phyloP scores from a whole-genome alignment of 306 rosid species.

The Alnus rubra region DNA sequence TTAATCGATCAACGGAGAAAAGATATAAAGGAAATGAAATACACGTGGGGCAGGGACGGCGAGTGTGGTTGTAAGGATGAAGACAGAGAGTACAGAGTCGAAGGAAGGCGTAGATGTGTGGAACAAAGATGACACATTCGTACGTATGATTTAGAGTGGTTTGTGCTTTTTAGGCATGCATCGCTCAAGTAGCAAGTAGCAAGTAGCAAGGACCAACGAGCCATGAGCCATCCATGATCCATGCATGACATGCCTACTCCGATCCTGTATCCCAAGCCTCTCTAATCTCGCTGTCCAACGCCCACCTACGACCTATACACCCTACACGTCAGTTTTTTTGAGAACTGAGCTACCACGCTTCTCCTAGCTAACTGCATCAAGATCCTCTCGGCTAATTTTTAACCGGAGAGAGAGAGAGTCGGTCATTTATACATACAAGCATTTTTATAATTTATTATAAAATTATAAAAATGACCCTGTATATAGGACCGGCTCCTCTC shows the following conservation, averaged over 20 bases:
- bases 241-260: background rate
- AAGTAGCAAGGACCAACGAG: background rate
- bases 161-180: conserved; percentile 28
- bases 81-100: background rate
- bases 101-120: conserved; percentile 11
- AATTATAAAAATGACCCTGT: too few species aligned
- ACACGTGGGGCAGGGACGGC: too few species aligned
- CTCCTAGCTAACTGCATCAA: background rate
- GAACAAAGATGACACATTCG: conserved; percentile 13
- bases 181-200: background rate
- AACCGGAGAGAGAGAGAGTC: too few species aligned
- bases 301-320: background rate
- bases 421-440: too few species aligned
- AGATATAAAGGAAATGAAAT: too few species aligned
- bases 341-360: conserved; percentile 1
- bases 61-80: too few species aligned
- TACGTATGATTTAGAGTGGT: background rate
- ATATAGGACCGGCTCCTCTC: too few species aligned
- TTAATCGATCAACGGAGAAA: too few species aligned
- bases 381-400: too few species aligned
- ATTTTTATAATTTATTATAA: too few species aligned
- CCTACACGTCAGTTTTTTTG: background rate
- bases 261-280: background rate
- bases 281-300: background rate
- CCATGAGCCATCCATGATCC: too few species aligned